Base-by-base conservation (phyloP, 2,329 filamentous ascomycete genomes). In the Fusarium algeriense region DNA sequence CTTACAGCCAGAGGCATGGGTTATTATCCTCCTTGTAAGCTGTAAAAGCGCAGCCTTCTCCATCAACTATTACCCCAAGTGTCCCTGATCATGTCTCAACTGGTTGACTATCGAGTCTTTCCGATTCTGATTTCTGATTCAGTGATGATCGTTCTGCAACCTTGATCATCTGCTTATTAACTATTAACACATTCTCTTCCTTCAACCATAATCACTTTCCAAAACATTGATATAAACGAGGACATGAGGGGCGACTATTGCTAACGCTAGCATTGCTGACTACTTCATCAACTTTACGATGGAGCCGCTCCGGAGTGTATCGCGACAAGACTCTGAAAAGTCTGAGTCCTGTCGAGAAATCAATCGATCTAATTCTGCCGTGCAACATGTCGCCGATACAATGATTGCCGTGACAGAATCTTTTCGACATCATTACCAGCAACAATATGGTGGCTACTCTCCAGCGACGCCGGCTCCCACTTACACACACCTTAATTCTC, bases 381-480 rank as follows among this genome's bases (percentile, higher is more conserved):
- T 73, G 37, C 73, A 74, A 38, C 65, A 73, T 64, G 72, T 63
- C 38, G 57, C 73, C 35, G 70, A 74, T 43, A 73, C 70, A 20
- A 75, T 77, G 73, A 73, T 77, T 41, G 75, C 75, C 17, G 73
- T 74, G 26, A 77, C 75, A 5, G 75, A 76, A 45, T 76, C 75
- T 20, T 77, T 74, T 46, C 72, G 72, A 13, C 68, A 73, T 54
- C 75, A 73, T 28, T 75, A 75, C 52, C 72, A 66, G 17, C 60
- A 69, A 43, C 63, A 68, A 37, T 46, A 73, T 60, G 35, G 54
- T 37, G 70, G 60, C 20, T 61, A 69, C 58, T 60, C 54, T 19
- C 75, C 73, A 38, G 26, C 50, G n/a, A 53, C 67, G 28, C 75
- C 73, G 35, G 62, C 70, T 52, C 66, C 66, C 32, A 67, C 75